Evolutionary conservation across 139 green algal genomes (phyloP).

Genomic region (Zygnema circumcarinatum): DNA sequence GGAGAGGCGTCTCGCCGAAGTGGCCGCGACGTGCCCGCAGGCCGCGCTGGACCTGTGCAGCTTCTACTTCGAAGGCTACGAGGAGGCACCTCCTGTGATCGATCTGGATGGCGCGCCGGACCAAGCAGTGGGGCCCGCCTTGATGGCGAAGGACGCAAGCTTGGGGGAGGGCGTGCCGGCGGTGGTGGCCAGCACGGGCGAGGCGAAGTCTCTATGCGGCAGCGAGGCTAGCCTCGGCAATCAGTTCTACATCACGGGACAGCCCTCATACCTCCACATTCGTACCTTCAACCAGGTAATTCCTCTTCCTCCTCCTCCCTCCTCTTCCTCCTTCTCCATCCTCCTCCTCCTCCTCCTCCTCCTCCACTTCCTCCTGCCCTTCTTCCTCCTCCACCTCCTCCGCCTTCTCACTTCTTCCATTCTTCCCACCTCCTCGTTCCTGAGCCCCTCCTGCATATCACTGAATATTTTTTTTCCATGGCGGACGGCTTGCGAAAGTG

Average conservation of each 20-base stretch:
- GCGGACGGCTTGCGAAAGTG: not conserved
- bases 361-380: not conserved
- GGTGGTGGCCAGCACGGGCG: not conserved
- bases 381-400: not conserved
- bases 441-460: not conserved
- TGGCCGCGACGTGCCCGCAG: not conserved
- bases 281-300: slow-evolving; percentile 34
- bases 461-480: not conserved
- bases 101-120: not conserved
- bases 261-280: slow-evolving; percentile 15
- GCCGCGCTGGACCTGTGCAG: not conserved
- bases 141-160: not conserved
- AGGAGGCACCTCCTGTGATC: not conserved
- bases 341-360: not conserved
- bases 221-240: not conserved
- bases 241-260: slow-evolving; percentile 13
- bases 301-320: not conserved
- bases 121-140: not conserved
- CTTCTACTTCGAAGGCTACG: not conserved
- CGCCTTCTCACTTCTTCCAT: not conserved
- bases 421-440: not conserved
- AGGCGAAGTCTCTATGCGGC: not conserved
- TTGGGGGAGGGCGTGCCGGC: not conserved
- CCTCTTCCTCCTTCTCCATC: not conserved
- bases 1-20: not conserved